Evolutionary conservation across 2,329 filamentous ascomycete genomes (phyloP), one percentile per base, ranked within the genome.

Genomic region (Plectosphaerella cucumerina): DNA sequence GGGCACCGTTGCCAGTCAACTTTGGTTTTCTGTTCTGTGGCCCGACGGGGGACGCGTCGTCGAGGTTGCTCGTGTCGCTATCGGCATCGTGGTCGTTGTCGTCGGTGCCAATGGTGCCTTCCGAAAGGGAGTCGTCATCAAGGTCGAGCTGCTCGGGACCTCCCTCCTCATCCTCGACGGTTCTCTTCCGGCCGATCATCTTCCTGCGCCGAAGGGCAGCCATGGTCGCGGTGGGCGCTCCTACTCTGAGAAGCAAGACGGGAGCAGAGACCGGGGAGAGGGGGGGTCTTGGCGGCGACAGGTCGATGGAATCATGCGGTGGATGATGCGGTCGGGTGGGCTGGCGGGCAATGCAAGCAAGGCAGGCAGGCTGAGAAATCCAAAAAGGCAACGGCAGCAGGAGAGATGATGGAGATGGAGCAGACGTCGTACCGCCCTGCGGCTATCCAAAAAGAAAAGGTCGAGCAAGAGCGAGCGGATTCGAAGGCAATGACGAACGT

Each of bases 121-220:
- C 84, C 56, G 79, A 84, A 58, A 84, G 66, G 48, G 84, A 87
- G 64, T 87, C 84, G 59, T 87, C 83, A 58, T 86, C 82, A 37
- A 80, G 65, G 46, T 85, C 82, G 52, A 77, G 70, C 49, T 72
- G 70, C 53, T 81, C 80, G 48, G 69, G 73, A 53, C 75, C 77
- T 57, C 73, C 79, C 57, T 88, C 85, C 65, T 89, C 85, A 62
- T 89, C 85, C 67, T 85, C 84, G 58, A 84, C 77, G 60, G 85
- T 81, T 65, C 86, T 83, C 62, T 85, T 81, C 60, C 82, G 82
- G 65, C 83, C 82, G 67, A 87, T 80, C 60, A 82, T 68, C 70
- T 84, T 85, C 71, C 80, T 85, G 68, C 83, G 81, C 64, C 81
- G 79, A 62, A 78, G 66, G 53, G 66, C 68, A 64, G 72, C 73